These are phyloP conservation scores for Russula sp. DNA, from an alignment of 768 basidiomycete species.

Conservation along the genomic window DNA sequence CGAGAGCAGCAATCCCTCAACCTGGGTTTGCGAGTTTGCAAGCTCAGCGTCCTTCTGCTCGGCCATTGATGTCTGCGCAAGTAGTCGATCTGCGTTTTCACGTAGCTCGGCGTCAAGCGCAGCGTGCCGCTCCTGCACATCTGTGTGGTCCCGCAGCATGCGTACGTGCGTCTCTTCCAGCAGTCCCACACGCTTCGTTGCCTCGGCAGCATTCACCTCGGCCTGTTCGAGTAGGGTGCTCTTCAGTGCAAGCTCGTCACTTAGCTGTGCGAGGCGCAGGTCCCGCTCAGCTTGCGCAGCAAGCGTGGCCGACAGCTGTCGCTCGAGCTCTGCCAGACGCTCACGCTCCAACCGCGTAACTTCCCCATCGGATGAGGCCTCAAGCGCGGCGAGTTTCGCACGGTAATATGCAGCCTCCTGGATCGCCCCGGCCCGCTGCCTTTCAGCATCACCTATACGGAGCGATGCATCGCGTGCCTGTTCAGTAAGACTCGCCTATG, in stretches of 20 bases:
- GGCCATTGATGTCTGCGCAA: slow-evolving; percentile 64
- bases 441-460: slow-evolving; percentile 72
- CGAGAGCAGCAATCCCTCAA: slow-evolving; percentile 63
- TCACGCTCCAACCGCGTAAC: slow-evolving; percentile 69
- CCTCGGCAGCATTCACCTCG: slow-evolving; percentile 69
- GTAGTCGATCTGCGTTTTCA: slow-evolving; percentile 69
- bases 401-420: slow-evolving; percentile 97
- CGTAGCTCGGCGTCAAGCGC: slow-evolving; percentile 58
- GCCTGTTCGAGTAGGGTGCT: slow-evolving; percentile 74
- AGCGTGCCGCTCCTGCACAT: slow-evolving; percentile 60
- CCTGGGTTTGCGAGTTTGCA: slow-evolving; percentile 51
- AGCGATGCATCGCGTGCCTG: slow-evolving; percentile 77
- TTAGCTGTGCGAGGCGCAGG: slow-evolving; percentile 64
- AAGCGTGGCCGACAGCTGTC: slow-evolving; percentile 54
- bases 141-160: slow-evolving; percentile 56
- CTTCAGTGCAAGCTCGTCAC: slow-evolving; percentile 68
- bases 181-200: slow-evolving; percentile 66
- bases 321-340: slow-evolving; percentile 69
- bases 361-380: slow-evolving; percentile 61
- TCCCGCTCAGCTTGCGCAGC: slow-evolving; percentile 61
- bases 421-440: slow-evolving; percentile 65
- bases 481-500: slow-evolving; percentile 61
- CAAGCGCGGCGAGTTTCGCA: slow-evolving; percentile 86
- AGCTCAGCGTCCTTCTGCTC: slow-evolving; percentile 81
- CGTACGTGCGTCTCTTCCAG: slow-evolving; percentile 65